phyloP scores from a whole-genome alignment of 176 grass and related monocot species.

The Urochloa ruziziensis region DNA sequence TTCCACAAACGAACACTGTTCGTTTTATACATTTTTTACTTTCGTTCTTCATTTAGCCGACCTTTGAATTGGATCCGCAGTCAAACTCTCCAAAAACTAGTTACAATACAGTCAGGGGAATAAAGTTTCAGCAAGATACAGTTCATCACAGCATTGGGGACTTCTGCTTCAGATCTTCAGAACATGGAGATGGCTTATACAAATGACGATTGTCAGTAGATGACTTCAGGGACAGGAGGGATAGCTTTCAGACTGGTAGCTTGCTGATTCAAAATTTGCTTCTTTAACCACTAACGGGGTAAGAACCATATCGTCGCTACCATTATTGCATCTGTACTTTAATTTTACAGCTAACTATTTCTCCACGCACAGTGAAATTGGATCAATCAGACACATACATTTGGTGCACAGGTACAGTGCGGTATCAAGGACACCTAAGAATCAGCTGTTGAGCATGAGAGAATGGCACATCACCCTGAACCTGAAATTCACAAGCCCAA shows the following conservation, averaged over 20 bases:
- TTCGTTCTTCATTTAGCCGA: background rate
- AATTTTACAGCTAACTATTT: slow-evolving; percentile 21
- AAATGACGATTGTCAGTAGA: background rate
- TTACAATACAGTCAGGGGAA: background rate
- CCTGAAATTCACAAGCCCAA: slow-evolving; percentile 27
- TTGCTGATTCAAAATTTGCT: slow-evolving; percentile 19
- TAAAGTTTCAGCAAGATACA: background rate
- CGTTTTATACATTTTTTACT: background rate
- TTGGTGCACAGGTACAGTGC: background rate
- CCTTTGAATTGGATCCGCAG: background rate
- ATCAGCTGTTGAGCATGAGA: background rate
- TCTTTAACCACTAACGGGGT: background rate
- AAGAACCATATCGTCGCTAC: background rate
- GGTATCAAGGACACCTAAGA: background rate
- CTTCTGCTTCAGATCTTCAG: background rate
- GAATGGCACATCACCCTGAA: slow-evolving; percentile 18
- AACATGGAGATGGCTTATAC: background rate
- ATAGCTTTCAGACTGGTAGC: background rate
- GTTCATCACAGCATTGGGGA: background rate
- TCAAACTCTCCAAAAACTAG: background rate
- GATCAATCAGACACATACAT: slow-evolving; percentile 17
- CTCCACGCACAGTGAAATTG: slow-evolving; percentile 7
- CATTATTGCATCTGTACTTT: background rate
- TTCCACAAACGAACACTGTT: background rate
- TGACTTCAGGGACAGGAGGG: background rate